Base-by-base conservation (phyloP, 139 green algal genomes). In the Chlorella sorokiniana region DNA sequence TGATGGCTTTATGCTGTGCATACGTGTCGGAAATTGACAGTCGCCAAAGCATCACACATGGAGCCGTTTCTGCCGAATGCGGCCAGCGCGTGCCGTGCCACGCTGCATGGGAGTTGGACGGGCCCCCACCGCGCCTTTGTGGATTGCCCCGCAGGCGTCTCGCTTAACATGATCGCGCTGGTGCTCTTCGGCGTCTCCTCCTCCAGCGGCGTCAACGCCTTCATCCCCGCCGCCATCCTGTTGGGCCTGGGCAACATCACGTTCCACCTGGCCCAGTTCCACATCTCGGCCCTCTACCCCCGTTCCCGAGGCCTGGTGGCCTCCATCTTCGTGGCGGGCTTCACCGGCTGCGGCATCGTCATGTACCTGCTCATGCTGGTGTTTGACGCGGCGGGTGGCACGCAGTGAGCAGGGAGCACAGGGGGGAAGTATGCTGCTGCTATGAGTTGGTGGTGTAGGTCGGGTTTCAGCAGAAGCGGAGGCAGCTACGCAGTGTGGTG, bases 231-330 rank as follows among this genome's bases (percentile, higher is more conserved):
- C 31, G 86, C 86, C 38, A 86, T 93, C 35, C 80, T 93, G 25
- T n/a, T 93, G 59, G 89, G 89, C 31, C 74, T 92, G 18, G 89
- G 84, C 27, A 86, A 86, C 83, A 93, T 93, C 63, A 92, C 88
- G 33, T 93, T 91, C 72, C 89, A 93, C 71, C 79, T 93, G 22
- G 77, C 83, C 14, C 86, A 93, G 84, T 83, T 93, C 31, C 89
- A 93, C 81, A 88, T 91, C 31, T 84, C 79, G n/a, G 79, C 84
- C 29, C 78, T 93, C 35, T 93, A 86, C 42, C 89, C 89, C 1
- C 52, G 82, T 8, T 79, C 81, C 76, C 76, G 88, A 22, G 89
- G 89, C 37, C 72, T 93, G 1, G 77, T 93, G 23, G 85, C 87
- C 27, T 81, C 65, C 44, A 54, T 92, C 16, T 86, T 92, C 37